Evolutionary conservation across 1,284 basidiomycete genomes (phyloP), one percentile per base, ranked within the genome.

Genomic region (Pseudomicrostroma phylloplanum): DNA sequence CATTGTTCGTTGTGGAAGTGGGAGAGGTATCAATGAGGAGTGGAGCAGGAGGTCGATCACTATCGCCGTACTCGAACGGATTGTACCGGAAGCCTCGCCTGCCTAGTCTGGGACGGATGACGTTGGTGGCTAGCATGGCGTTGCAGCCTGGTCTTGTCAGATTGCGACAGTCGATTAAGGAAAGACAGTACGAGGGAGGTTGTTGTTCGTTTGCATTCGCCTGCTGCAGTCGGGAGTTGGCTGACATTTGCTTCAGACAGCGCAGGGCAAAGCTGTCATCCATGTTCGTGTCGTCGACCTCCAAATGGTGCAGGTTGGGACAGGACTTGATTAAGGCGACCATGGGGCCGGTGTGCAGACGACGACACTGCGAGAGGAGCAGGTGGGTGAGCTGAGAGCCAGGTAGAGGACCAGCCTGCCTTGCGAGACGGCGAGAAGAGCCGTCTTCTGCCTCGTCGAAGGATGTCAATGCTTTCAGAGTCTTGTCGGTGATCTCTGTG

Each of bases 371-470:
- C 6, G 90, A 91, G 56, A 96, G 80, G 57, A 84, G 83, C 57
- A 96, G 81, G 64, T 89, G 86, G 65, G 89, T 87, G 55, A 94
- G 80, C 0, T 83, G 83, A 61, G 86, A 83, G 0, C 90, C 89
- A 0, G 87, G 56, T 39, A 40, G 49, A 19, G 54, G 54, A 15
- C 19, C 25, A 15, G 19, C 19, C 19, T 6, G 59, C 15, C 36
- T 7, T 49, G 25, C 17, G 13, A 7, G 11, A 8, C 43, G 43
- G 1, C 43, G 41, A 9, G 17, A 11, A 13, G 42, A 9, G 15
- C 41, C 36, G 21, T 9, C 30, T 17, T 54, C 43, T 13, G 21
- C n/a, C 36, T 23, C 21, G 57, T 25, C 40, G 21, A 7, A 19
- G n/a, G 55, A 30, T 0, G 88, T 90, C 51, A 94, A 80, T 0